phyloP scores from a whole-genome alignment of 192 early-diverging fungal species.

The Spizellomyces punctatus region DNA sequence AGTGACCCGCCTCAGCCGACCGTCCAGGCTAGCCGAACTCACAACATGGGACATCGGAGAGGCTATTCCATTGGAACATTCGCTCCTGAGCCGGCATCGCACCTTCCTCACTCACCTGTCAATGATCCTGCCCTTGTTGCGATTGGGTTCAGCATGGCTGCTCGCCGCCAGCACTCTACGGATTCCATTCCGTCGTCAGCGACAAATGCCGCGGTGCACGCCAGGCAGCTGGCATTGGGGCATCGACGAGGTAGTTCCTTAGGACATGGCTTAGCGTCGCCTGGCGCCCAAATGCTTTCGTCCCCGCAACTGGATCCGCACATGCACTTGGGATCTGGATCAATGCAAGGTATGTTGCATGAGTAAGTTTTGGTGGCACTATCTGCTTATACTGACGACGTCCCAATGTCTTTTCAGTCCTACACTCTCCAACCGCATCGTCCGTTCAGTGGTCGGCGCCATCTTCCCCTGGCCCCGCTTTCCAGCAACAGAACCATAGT shows the following conservation, averaged over 20 bases:
- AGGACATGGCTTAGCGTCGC: neutral
- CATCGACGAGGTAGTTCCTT: conserved; percentile 16
- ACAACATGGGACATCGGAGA: conserved; percentile 19
- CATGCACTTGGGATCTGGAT: too few species aligned
- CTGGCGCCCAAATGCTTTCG: too few species aligned
- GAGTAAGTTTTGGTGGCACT: too few species aligned
- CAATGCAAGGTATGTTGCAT: too few species aligned
- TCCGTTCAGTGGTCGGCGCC: too few species aligned
- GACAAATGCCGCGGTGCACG: neutral
- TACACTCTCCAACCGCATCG: too few species aligned
- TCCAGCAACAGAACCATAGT: neutral
- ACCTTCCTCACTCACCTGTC: conserved; percentile 2
- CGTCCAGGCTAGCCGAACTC: neutral
- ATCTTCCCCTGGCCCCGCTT: too few species aligned
- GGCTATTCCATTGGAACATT: conserved; percentile 21
- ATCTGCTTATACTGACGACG: too few species aligned
- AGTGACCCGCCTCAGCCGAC: neutral
- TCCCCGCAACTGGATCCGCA: too few species aligned
- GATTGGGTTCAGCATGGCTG: neutral
- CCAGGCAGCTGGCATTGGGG: conserved; percentile 1
- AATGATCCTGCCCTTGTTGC: too few species aligned
- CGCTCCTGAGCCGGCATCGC: neutral
- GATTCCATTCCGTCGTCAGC: neutral
- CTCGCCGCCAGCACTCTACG: conserved; percentile 10
- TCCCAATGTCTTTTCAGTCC: too few species aligned